Base-by-base conservation (phyloP, 257 asterid genomes). In the Anisodus acutangulus region DNA sequence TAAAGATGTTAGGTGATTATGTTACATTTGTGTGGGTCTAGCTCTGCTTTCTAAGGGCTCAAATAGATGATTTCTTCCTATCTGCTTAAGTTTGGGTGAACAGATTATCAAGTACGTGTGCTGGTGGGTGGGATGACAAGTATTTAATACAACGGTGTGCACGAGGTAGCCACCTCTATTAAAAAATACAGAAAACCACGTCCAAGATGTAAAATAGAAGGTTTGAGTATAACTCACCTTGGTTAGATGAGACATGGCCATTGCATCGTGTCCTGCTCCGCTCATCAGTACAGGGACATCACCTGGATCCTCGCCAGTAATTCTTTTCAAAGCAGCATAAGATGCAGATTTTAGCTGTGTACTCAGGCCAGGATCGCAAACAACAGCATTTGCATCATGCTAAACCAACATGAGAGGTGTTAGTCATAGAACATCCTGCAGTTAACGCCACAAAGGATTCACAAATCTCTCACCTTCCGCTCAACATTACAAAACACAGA, bases 211-310 rank as follows among this genome's bases (percentile, higher is more conserved):
- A 43, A 85, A n/a, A 26, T 62, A 5, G 31, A 53, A 78, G 82
- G 35, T 78, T 53, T 1, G 9, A 54, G 49, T 53, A 54, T 53
- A 79, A 72, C 85, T 58, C 58, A 92, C 97, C 96, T 92, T 92
- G 80, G 98, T 93, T 76, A 97, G 91, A 90, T 91, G 99, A 83
- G 97, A 93, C 97, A 97, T 93, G 72, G 99, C 98, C 99, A 95
- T 95, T 45, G 99, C 98, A 87, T 97, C 99, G 66, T 97, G 98
- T 57, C 99, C 99, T n/a, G 99, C 99, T 84, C 99, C 99, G 85
- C 99, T 97, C 97, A 95, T 95, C 88, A 95, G 69, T 35, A 84
- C 89, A 8, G 98, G 98, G 88, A 97, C 93, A 55, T 88, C 89
- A 37, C 87, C 90, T 45, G 87, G 82, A 67, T 88, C 87, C 85